Conservation (phyloP, 768 basidiomycete species). For the Boletus fagicola region DNA sequence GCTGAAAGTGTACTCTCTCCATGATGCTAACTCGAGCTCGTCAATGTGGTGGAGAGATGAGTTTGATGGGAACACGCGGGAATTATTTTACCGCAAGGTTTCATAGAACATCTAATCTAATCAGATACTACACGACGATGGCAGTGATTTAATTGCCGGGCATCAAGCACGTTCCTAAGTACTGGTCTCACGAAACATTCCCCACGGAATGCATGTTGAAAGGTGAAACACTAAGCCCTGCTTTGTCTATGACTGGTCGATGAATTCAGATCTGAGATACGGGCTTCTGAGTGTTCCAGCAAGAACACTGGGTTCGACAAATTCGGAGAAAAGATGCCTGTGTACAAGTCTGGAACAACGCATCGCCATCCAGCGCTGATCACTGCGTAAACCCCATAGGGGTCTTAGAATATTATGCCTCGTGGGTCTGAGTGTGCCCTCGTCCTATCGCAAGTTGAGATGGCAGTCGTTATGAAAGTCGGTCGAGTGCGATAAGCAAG, state of each 20-base stretch:
- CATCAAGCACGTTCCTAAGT: slow-evolving; percentile 1
- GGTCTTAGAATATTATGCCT: neutral
- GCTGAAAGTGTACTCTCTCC: slow-evolving; percentile 93
- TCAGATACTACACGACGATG: slow-evolving; percentile 1
- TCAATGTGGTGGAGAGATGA: neutral
- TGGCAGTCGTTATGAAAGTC: neutral
- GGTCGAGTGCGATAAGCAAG: slow-evolving; percentile 16
- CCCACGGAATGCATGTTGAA: neutral
- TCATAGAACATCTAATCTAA: slow-evolving; percentile 17
- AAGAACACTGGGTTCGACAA: neutral
- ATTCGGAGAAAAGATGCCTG: neutral
- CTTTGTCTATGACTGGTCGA: neutral
- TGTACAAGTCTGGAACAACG: slow-evolving; percentile 1
- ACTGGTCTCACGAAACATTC: neutral
- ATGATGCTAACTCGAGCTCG: slow-evolving; percentile 41
- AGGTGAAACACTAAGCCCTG: neutral
- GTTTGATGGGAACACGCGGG: slow-evolving; percentile 6
- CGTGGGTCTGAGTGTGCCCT: neutral
- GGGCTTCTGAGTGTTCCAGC: neutral
- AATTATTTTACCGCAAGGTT: neutral
- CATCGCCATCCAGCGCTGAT: slow-evolving; percentile 5
- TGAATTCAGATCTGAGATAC: neutral
- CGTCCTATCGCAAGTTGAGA: neutral
- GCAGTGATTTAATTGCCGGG: neutral
- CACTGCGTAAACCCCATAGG: slow-evolving; percentile 4